phyloP scores from a whole-genome alignment of 768 basidiomycete species.

The Boletus reticulatus region DNA sequence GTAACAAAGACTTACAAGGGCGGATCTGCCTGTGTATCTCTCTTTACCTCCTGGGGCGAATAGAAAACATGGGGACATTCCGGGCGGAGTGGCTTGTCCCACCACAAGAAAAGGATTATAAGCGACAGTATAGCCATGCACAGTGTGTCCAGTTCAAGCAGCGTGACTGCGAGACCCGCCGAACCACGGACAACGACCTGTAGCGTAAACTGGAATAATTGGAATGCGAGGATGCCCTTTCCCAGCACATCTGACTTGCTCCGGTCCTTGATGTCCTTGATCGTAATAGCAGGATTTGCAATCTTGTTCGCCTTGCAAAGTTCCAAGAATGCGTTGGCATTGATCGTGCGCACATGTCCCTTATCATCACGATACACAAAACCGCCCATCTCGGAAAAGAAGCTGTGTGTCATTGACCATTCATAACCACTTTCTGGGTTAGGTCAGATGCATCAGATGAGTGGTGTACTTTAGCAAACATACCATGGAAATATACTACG shows the following conservation, averaged over 20 bases:
- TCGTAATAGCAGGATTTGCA: background rate
- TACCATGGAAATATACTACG: background rate
- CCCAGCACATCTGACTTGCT: background rate
- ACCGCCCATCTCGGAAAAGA: background rate
- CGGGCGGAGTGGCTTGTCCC: background rate
- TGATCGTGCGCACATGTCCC: background rate
- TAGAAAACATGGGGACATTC: background rate
- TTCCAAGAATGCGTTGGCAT: background rate
- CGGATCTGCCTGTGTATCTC: too few relatives aligned
- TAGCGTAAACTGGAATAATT: background rate
- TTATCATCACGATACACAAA: background rate
- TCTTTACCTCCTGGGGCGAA: background rate
- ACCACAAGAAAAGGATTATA: background rate
- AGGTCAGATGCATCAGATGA: background rate
- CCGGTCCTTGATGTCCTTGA: background rate
- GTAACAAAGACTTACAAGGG: background rate
- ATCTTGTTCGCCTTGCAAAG: background rate
- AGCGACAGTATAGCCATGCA: background rate
- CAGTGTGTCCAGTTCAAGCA: background rate
- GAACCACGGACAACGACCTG: background rate
- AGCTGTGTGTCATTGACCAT: constrained; percentile 1
- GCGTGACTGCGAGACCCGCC: background rate
- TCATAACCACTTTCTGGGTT: background rate
- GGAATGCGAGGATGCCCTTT: background rate
- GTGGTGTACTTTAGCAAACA: background rate